Evolutionary conservation across 1,284 basidiomycete genomes (phyloP), one percentile per base, ranked within the genome.

Genomic region (Athelia sp.): DNA sequence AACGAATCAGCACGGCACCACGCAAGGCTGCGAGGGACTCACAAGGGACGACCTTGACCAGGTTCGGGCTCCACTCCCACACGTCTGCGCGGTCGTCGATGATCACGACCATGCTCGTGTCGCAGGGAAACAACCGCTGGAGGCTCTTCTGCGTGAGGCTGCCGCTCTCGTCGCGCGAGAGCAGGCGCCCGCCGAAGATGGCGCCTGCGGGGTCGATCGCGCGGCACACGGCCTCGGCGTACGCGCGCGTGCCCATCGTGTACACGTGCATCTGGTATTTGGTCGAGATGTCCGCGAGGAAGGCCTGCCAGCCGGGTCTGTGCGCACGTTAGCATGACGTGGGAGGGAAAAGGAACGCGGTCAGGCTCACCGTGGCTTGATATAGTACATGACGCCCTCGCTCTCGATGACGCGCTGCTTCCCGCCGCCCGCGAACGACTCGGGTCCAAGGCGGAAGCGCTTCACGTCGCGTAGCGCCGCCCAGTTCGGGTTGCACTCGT

Each of bases 261-360:
- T 99, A 99, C 46, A 99, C 94, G 67, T 99, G 96, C 90, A 99
- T 92, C 70, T 99, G 93, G 69, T 97, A 99, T 61, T 88, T 85
- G 50, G 76, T 69, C 42, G 89, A 80, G 56, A 91, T 78, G 43
- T 78, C 72, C 52, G 74, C 67, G 46, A 99, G 74, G 64, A 99
- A 98, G 40, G 81, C 73, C 43, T 76, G 69, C 66, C 94, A 80
- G n/a, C 93, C 93, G 0, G 96, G 96, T 56, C 96, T 95, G 56
- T 50, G n/a, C 38, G 52, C 36, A 29, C 54, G 48, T 52, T 49
- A 45, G 52, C 52, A 48, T 44, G 56, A 52, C 51, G 43, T 43
- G 46, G 51, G 44, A 40, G 46, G 45, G 43, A 50, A 47, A 49
- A n/a, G n/a, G n/a, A n/a, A n/a, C n/a, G n/a, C 32, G 44, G 50